These are phyloP conservation scores for Phoenix roebelenii DNA, from an alignment of 176 grass and related monocot genomes.

Conservation along the genomic window DNA sequence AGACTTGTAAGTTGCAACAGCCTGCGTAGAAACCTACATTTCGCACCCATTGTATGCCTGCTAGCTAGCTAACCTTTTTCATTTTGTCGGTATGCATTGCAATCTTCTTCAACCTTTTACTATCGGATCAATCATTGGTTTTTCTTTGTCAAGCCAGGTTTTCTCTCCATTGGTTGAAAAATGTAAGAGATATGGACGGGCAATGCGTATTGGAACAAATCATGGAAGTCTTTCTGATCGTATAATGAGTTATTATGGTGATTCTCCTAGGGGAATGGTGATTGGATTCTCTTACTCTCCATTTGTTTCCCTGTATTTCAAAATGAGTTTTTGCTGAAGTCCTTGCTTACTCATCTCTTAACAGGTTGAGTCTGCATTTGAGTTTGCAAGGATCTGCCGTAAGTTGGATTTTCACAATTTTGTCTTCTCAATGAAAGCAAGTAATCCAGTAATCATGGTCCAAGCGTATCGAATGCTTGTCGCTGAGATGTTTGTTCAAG, in stretches of 20 bases:
- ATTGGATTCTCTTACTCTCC: constrained; percentile 15
- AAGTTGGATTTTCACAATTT: constrained; percentile 95
- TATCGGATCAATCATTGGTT: constrained; percentile 91
- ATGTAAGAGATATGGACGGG: constrained; percentile 95
- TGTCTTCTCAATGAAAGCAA: constrained; percentile 99
- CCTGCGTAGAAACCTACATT: no score
- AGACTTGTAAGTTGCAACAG: no score
- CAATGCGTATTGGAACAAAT: constrained; percentile 97
- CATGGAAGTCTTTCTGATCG: constrained; percentile 99
- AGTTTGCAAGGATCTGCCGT: constrained; percentile 94
- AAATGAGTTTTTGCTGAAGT: no score
- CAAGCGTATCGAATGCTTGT: constrained; percentile 95
- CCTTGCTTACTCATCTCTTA: background rate
- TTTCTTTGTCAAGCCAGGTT: constrained; percentile 38
- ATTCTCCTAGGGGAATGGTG: constrained; percentile 99
- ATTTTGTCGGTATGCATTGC: no score
- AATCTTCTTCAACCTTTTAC: no score
- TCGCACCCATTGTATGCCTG: no score
- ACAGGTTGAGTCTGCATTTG: constrained; percentile 98
- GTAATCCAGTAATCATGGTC: constrained; percentile 96
- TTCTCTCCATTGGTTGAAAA: constrained; percentile 97
- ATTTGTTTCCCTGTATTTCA: no score
- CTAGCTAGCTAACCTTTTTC: no score
- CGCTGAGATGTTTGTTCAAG: constrained; percentile 92
- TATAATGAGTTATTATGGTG: constrained; percentile 99